phyloP scores from a whole-genome alignment of 2,329 filamentous ascomycete species.

The Geoglossum cookeanum region DNA sequence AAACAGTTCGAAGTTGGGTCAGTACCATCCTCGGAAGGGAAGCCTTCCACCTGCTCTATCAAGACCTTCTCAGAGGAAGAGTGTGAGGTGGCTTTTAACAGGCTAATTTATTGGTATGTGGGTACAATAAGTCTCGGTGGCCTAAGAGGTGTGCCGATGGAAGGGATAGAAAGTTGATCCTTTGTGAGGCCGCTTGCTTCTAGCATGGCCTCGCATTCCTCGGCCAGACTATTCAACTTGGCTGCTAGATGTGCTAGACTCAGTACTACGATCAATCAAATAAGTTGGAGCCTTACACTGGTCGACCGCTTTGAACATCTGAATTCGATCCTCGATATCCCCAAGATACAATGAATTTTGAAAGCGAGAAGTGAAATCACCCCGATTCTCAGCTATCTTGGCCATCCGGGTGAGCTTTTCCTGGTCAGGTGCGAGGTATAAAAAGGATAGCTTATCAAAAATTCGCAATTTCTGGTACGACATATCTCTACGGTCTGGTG shows the following conservation, averaged over 20 bases:
- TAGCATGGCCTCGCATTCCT: slow-evolving; percentile 80
- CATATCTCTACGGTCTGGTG: slow-evolving; percentile 96
- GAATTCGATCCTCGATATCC: slow-evolving; percentile 80
- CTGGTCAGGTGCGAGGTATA: slow-evolving; percentile 81
- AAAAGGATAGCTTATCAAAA: slow-evolving; percentile 95
- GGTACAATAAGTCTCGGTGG: slow-evolving; percentile 61
- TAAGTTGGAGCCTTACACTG: slow-evolving; percentile 41
- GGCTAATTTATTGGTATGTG: slow-evolving; percentile 86
- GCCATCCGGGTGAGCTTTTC: slow-evolving; percentile 90
- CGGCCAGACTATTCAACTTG: slow-evolving; percentile 73
- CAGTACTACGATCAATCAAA: neutral
- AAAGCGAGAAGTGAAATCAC: slow-evolving; percentile 89
- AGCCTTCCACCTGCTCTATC: slow-evolving; percentile 64
- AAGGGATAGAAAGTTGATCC: slow-evolving; percentile 67
- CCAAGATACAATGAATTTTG: slow-evolving; percentile 89
- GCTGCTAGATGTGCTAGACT: slow-evolving; percentile 83
- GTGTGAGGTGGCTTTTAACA: slow-evolving; percentile 75
- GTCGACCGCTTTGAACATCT: slow-evolving; percentile 98
- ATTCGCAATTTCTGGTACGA: slow-evolving; percentile 94
- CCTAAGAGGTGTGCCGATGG: slow-evolving; percentile 46
- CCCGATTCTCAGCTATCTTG: slow-evolving; percentile 94
- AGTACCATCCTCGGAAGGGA: slow-evolving; percentile 52
- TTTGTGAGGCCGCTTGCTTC: slow-evolving; percentile 80
- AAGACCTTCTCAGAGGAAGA: slow-evolving; percentile 94
- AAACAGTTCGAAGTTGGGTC: slow-evolving; percentile 41